Percentiles rank a stretch among this genome's conserved stretches.
phyloP scores from a whole-genome alignment of 768 basidiomycete species.

The Boletellus ananiceps region DNA sequence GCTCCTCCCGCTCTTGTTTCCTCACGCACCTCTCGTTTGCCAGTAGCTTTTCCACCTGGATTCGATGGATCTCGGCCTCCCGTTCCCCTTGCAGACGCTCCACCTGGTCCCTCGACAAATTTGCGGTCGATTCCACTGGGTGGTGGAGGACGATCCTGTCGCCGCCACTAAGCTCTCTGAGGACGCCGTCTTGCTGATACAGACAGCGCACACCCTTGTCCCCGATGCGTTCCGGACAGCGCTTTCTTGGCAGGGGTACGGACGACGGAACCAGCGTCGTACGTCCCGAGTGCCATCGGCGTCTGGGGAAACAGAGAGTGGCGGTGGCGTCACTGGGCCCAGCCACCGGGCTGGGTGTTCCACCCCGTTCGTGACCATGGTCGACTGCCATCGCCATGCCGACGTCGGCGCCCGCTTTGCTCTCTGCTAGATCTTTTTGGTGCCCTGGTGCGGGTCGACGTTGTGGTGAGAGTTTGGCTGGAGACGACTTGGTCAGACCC shows the following conservation, averaged over 20 bases:
- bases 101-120: conserved; percentile 26
- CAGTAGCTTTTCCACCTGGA: conserved; percentile 14
- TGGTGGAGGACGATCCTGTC: conserved; percentile 21
- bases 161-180: conserved; percentile 12
- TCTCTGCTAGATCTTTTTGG: not conserved
- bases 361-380: conserved; percentile 16
- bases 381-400: conserved; percentile 13
- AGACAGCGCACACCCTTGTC: conserved; percentile 24
- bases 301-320: conserved; percentile 15
- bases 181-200: conserved; percentile 11
- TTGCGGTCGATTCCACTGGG: conserved; percentile 17
- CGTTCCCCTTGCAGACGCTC: conserved; percentile 13
- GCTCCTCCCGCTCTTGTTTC: not conserved
- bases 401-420: not conserved
- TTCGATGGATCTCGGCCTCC: conserved; percentile 4
- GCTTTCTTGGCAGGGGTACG: conserved; percentile 27
- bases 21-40: conserved; percentile 4
- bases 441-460: not conserved
- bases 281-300: conserved; percentile 17
- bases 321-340: not conserved
- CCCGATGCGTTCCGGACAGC: conserved; percentile 28
- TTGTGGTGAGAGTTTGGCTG: not conserved
- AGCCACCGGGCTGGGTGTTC: conserved; percentile 4
- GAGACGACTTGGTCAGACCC: not conserved
- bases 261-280: conserved; percentile 30